Evolutionary conservation across 2,329 filamentous ascomycete species (phyloP).

Genomic region (Arthrobotrys musiformis): DNA sequence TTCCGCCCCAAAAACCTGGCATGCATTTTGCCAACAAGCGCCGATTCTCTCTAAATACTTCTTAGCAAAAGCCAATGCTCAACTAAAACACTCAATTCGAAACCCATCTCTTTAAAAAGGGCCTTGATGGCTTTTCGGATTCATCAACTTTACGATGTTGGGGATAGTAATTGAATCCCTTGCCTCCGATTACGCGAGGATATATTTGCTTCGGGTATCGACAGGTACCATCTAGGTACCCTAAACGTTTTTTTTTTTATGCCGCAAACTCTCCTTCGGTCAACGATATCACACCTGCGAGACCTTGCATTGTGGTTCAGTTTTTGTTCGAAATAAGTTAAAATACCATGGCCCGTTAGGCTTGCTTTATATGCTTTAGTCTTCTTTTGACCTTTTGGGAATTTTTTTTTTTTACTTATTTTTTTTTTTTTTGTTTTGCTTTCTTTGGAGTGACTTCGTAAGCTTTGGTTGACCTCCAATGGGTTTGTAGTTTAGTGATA

Average conservation of each 20-base stretch:
- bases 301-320: constrained; percentile 33
- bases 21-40: constrained; percentile 18
- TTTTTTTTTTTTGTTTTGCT: neutral
- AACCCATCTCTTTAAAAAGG: constrained; percentile 7
- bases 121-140: constrained; percentile 11
- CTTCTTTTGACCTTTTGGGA: constrained; percentile 12
- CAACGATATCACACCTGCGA: constrained; percentile 48
- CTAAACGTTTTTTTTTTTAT: constrained; percentile 9
- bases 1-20: constrained; percentile 10
- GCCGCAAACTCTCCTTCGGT: constrained; percentile 40
- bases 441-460: neutral
- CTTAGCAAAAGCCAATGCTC: constrained; percentile 2
- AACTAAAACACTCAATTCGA: constrained; percentile 11
- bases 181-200: constrained; percentile 50
- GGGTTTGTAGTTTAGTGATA: too few species aligned
- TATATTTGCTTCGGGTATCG: constrained; percentile 41
- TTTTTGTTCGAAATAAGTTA: constrained; percentile 2
- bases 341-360: neutral
- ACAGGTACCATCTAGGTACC: constrained; percentile 32
- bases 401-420: neutral
- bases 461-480: neutral
- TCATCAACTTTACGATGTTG: neutral
- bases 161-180: constrained; percentile 23
- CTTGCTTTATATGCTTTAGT: neutral
- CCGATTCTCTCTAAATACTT: constrained; percentile 1